Evolutionary conservation across 768 basidiomycete genomes (phyloP), one percentile per base, ranked within the genome.

Genomic region (Boletus rubropictus): DNA sequence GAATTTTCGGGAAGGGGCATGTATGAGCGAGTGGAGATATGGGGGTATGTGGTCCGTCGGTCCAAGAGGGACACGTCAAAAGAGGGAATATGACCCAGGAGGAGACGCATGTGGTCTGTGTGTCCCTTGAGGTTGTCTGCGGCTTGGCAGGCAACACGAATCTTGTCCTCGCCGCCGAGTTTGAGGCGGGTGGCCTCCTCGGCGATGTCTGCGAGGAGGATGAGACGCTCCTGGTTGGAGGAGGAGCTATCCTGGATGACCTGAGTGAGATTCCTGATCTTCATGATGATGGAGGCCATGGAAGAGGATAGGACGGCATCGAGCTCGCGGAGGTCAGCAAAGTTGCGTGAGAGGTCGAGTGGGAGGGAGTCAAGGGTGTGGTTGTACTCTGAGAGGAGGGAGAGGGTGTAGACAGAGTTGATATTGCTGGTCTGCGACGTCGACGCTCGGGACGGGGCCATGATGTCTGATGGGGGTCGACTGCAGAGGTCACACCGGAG

Each of bases 81-180:
- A 49, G 74, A 77, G 18, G 86, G 85, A 7, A 88, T 65, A 49
- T 76, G 70, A 50, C 78, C 77, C 9, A 86, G 71, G 28, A 89
- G 76, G 20, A 73, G 69, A 40, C 73, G 72, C 61, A 89, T 78
- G 57, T 89, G 82, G 50, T 62, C 61, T 38, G 74, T 69, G 64
- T 88, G 82, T 8, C 69, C 67, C 59, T 83, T 80, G 67, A 97
- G 82, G 58, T 81, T 86, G 71, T 97, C 93, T 31, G 89, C 89
- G 22, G 92, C 92, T 53, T 83, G 84, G 56, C 85, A 90, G 17
- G 91, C 91, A 50, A 95, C 90, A 60, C 91, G 81, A 67, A 97
- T 95, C 75, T 97, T 97, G 80, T 98, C 96, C 67, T 97, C 95
- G 44, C 89, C 89, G 22, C 95, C 94, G 51, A 92, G 79, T 67